Evolutionary conservation across 2,329 filamentous ascomycete species (phyloP), one percentile per base, ranked within the genome.

Genomic region (Truncatella angustata): DNA sequence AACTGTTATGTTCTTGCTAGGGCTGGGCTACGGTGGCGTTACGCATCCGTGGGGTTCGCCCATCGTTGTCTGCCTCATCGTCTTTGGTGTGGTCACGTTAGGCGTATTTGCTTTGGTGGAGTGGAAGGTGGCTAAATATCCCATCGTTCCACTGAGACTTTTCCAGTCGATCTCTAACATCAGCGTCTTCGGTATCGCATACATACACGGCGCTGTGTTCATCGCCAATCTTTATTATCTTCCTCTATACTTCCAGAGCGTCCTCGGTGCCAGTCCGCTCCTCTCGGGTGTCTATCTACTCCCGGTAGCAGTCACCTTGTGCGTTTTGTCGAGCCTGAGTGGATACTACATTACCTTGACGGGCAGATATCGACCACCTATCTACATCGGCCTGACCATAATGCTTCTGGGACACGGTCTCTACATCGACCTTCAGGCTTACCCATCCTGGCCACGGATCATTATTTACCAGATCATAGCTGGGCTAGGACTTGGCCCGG

Each of bases 151-250:
- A 2, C 59, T 62, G 0, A 59, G 63, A 9, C 55, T 72, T 2
- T 57, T 70, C 26, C 66, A 64, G 37, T 52, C 64, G 5, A 60
- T 66, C 11, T 65, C 63, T 3, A 63, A 71, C 32, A 54, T 53
- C 18, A 55, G 65, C 2, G 63, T 63, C 51, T 43, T 58, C n/a
- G 64, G 63, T 53, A 60, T 66, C 23, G 70, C 71, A 52, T 71
- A 71, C 46, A 58, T 66, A 10, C 64, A 61, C 1, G 66, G 66
- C 4, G 59, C 60, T 26, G 73, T 66, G 50, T 66, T 70, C 53
- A 56, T 72, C 2, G 58, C 69, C 5, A 56, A 69, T 1, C 79
- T 81, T 49, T 71, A 69, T 54, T 70, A 70, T 49, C 55, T 73
- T 0, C 70, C 71, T 0, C 62, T 73, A 40, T 73, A 70, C 64